A percentile compares a stretch with the other conserved stretches of the same genome.
Evolutionary conservation across 1,284 basidiomycete genomes (phyloP).

Genomic region (Tilletia indica): DNA sequence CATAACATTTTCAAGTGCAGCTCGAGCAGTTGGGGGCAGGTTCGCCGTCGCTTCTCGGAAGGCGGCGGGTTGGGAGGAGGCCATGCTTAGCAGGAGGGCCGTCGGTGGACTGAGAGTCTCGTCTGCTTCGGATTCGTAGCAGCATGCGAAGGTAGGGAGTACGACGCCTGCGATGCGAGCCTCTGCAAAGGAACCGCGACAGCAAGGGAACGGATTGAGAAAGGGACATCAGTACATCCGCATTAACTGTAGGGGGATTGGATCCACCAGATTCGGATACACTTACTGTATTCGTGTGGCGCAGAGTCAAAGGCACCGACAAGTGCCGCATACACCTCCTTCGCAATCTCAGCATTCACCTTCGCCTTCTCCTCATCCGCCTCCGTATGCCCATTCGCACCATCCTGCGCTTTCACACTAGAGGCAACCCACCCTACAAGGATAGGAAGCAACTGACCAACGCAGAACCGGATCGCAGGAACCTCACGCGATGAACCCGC

Average conservation of each 20-base stretch:
- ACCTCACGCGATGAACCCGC: constrained; percentile 64
- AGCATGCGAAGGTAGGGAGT: constrained; percentile 73
- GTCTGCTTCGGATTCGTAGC: constrained; percentile 64
- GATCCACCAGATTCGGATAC: constrained; percentile 2
- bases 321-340: constrained; percentile 68
- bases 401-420: constrained; percentile 29
- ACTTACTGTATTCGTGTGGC: constrained; percentile 36
- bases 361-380: constrained; percentile 54
- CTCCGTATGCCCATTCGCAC: constrained; percentile 29
- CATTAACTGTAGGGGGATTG: not conserved
- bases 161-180: constrained; percentile 72
- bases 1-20: constrained; percentile 74
- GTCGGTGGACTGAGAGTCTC: constrained; percentile 60
- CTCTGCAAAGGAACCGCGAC: constrained; percentile 58
- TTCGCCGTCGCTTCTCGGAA: constrained; percentile 83
- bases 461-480: constrained; percentile 70
- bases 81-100: constrained; percentile 73
- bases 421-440: constrained; percentile 75
- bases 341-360: constrained; percentile 72
- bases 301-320: constrained; percentile 60
- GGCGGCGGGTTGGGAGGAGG: constrained; percentile 69
- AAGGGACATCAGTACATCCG: constrained; percentile 16
- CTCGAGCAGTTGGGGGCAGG: constrained; percentile 66
- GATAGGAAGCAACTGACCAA: constrained; percentile 72
- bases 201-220: not conserved